Conservation (phyloP, 148 eudicot genomes). For the Mesembryanthemum crystallinum region DNA sequence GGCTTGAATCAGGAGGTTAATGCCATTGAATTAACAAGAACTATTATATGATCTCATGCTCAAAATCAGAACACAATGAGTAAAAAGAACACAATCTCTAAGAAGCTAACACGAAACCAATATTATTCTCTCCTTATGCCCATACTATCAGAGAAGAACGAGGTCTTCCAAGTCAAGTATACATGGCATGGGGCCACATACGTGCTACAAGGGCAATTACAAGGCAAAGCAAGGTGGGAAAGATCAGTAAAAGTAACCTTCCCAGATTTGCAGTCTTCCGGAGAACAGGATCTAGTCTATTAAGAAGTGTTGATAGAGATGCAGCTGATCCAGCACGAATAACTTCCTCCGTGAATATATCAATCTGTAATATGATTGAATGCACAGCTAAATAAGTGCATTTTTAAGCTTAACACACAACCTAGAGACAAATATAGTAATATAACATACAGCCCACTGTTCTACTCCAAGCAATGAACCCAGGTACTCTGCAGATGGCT, state of each 20-base stretch:
- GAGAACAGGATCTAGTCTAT: slow-evolving; percentile 91
- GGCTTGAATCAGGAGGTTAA: slow-evolving; percentile 21
- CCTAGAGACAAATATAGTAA: neutral
- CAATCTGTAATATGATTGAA: slow-evolving; percentile 50
- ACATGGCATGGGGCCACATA: slow-evolving; percentile 4
- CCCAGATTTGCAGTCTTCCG: slow-evolving; percentile 89
- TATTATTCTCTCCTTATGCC: neutral
- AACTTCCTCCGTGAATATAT: slow-evolving; percentile 92
- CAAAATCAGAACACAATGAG: neutral
- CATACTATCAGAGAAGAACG: neutral
- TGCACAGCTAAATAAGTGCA: slow-evolving; percentile 11
- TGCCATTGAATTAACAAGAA: slow-evolving; percentile 4
- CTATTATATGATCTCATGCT: neutral
- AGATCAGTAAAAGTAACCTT: slow-evolving; percentile 47
- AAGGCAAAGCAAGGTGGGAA: neutral
- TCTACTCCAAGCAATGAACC: slow-evolving; percentile 90
- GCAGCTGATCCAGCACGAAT: slow-evolving; percentile 99
- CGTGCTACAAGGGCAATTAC: neutral
- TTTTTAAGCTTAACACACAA: slow-evolving; percentile 2
- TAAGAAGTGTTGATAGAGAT: slow-evolving; percentile 84
- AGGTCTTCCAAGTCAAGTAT: neutral
- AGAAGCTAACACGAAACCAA: neutral
- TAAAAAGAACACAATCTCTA: neutral
- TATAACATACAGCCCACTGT: slow-evolving; percentile 81
- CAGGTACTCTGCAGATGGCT: slow-evolving; percentile 95